Evolutionary conservation across 495 filamentous ascomycete species (phyloP).

Genomic region (Podospora comata): DNA sequence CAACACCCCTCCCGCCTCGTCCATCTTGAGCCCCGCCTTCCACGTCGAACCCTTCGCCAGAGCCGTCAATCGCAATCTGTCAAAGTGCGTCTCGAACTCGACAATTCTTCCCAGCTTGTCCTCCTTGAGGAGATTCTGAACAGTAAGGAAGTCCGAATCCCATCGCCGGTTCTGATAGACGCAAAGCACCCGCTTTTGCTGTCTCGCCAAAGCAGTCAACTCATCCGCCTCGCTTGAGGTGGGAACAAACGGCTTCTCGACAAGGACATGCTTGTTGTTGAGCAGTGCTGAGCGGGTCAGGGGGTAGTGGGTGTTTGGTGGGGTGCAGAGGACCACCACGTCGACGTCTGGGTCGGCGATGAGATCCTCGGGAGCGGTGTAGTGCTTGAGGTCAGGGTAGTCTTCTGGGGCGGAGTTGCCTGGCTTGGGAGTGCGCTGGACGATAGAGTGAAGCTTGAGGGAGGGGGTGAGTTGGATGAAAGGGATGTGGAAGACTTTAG

Average conservation of each 20-base stretch:
- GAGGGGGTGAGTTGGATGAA: slow-evolving; percentile 65
- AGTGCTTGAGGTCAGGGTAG: slow-evolving; percentile 62
- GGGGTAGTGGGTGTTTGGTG: slow-evolving; percentile 69
- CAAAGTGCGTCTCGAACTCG: slow-evolving; percentile 78
- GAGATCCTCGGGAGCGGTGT: slow-evolving; percentile 58
- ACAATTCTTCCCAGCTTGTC: slow-evolving; percentile 62
- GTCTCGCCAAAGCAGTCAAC: slow-evolving; percentile 62
- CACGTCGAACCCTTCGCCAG: slow-evolving; percentile 50
- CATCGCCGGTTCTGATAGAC: slow-evolving; percentile 89
- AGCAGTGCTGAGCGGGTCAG: slow-evolving; percentile 65
- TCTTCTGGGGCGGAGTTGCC: slow-evolving; percentile 66
- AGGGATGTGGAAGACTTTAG: slow-evolving; percentile 88
- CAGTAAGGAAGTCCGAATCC: slow-evolving; percentile 80
- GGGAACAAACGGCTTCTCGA: slow-evolving; percentile 87
- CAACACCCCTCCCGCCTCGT: slow-evolving; percentile 65
- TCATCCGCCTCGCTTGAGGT: slow-evolving; percentile 66
- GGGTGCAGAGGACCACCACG: slow-evolving; percentile 71
- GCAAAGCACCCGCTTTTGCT: slow-evolving; percentile 60
- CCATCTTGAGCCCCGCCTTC: slow-evolving; percentile 61
- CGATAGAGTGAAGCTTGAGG: slow-evolving; percentile 70
- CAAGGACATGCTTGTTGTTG: slow-evolving; percentile 76
- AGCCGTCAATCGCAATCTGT: slow-evolving; percentile 64
- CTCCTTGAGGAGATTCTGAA: slow-evolving; percentile 58
- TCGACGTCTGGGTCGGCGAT: slow-evolving; percentile 64
- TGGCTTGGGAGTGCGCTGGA: slow-evolving; percentile 58